Evolutionary conservation across 2,329 filamentous ascomycete genomes (phyloP), one percentile per base, ranked within the genome.

Genomic region (Rosellinia necatrix): DNA sequence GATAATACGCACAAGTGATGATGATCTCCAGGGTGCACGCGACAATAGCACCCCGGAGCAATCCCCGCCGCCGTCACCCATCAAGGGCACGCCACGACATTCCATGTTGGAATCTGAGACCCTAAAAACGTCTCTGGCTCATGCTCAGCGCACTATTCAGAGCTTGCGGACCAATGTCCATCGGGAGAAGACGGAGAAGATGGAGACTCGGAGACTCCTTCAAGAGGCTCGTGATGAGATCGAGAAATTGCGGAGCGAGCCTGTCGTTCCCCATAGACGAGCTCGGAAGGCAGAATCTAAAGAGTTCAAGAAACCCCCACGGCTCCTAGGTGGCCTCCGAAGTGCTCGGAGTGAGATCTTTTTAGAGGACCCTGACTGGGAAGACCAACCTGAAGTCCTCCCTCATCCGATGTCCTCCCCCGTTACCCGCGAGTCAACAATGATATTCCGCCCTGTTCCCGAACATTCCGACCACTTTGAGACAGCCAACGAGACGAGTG

Each of bases 161-260:
- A 96, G 91, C 67, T 84, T 97, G 65, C 92, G 96, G 74, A 92
- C 89, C 72, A 96, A 92, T 67, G 90, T 97, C 42, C 93, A 99
- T 72, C 89, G 94, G 29, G 94, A 99, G 74, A 99, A 97, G 85
- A 97, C 93, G 0, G 94, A 99, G 74, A 99, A 97, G 79, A 84
- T 97, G 24, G 94, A 99, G 74, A 83, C 97, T 50, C 92, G 91
- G 75, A 89, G 93, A 57, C 91, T 99, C 83, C 84, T 97, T 25
- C 93, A 97, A 75, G 94, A 99, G 68, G 89, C 93, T 21, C 87
- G 92, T 30, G 94, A 99, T 70, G 94, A 99, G 68, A 77, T 99
- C 24, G 94, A 89, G 68, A 81, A 91, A 72, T 75, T 84, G 42
- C 83, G 86, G 57, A 84, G 78, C 53, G 82, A 84, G 27, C 75